Evolutionary conservation across 1,284 basidiomycete genomes (phyloP), one percentile per base, ranked within the genome.

Genomic region (Microbotryum saponariae): DNA sequence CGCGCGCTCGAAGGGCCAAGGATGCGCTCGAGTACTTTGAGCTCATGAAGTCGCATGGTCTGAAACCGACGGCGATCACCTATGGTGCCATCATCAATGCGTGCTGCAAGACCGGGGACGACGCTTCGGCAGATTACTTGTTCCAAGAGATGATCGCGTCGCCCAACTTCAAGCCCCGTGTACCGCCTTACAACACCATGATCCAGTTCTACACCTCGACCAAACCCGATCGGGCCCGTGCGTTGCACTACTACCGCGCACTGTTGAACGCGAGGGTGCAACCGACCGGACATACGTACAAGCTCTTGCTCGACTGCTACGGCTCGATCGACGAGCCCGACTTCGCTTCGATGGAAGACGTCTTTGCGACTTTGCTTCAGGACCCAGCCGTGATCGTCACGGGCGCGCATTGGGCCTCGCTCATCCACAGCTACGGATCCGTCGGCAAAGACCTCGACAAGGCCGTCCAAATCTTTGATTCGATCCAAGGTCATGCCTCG

Each of bases 161-260:
- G 68, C 80, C 77, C 31, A 85, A 85, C 69, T 97, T 92, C 81
- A 86, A 82, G 77, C 86, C 93, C 9, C 82, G 92, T 8, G 86
- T 96, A 1, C 94, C 96, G 25, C 94, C 94, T 6, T 91, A 84
- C 80, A 98, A 97, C 78, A 97, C 89, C 46, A 97, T 99, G 93
- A 97, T 98, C 83, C 96, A 98, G 76, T 83, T 94, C 73, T 96
- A 91, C 78, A 87, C 89, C 54, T 85, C 88, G 65, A 94, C 88
- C 27, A 88, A 88, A 72, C 92, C 91, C 2, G 86, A 91, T 70
- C 85, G 92, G 56, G 82, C 82, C 37, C 81, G 83, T 50, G 87
- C 87, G 18, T 76, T 96, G 46, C 78, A 82, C 69, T 98, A 88
- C 76, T 89, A 88, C 75, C 74, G 86, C 58, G 80, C 84, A 71